Evolutionary conservation across 306 rosid genomes (phyloP).

Genomic region (Inga oerstediana): DNA sequence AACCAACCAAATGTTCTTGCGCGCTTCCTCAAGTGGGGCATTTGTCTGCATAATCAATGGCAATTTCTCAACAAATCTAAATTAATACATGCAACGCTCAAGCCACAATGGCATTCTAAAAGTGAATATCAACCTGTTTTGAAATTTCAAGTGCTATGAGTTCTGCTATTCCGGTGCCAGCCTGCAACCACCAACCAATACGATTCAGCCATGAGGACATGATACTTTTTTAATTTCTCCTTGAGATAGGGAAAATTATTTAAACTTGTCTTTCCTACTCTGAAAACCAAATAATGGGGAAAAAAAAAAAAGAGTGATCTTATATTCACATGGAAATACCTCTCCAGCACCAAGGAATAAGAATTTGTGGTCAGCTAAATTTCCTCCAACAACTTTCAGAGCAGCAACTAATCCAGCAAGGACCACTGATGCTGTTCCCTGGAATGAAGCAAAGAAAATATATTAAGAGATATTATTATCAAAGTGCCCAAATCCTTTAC

Average conservation of each 20-base stretch:
- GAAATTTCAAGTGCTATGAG: conserved; percentile 94
- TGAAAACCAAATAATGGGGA: neutral
- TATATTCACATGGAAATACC: conserved; percentile 47
- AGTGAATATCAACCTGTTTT: conserved; percentile 61
- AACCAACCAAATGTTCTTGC: conserved; percentile 86
- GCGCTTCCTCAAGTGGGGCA: conserved; percentile 72
- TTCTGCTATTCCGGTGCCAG: conserved; percentile 99
- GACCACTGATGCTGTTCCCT: conserved; percentile 99
- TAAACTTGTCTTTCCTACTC: conserved; percentile 14
- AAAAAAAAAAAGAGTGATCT: conserved; percentile 11
- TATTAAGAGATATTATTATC: neutral
- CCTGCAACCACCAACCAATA: conserved; percentile 65
- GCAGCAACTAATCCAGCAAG: conserved; percentile 89
- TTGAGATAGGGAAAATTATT: neutral
- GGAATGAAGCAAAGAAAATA: conserved; percentile 31
- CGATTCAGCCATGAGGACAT: conserved; percentile 34
- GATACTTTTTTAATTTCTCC: neutral
- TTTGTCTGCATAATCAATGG: conserved; percentile 66
- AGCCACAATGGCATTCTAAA: neutral
- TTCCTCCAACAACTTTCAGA: conserved; percentile 70
- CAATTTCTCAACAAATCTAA: conserved; percentile 26
- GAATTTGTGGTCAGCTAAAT: conserved; percentile 76
- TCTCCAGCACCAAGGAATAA: conserved; percentile 99
- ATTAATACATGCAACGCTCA: conserved; percentile 20
- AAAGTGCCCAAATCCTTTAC: conserved; percentile 4